Evolutionary conservation across 208 protist genomes (phyloP), one percentile per base, ranked within the genome.

Genomic region (Tetramitus jugosus): DNA sequence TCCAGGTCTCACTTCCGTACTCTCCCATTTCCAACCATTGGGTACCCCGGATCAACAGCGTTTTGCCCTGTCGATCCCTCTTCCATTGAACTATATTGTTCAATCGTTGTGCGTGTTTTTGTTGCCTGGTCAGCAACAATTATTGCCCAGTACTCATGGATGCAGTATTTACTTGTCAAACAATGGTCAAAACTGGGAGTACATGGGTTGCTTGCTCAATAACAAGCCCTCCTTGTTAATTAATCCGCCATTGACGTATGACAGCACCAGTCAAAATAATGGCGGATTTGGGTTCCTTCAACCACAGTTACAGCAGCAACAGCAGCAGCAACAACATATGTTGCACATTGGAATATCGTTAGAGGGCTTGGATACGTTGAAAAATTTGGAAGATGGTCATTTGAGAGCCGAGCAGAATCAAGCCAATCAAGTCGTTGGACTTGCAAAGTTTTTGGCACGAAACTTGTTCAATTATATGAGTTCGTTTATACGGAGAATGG

Each of bases 391-490:
- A 4, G 49, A 20, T 26, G 20, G 14, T 20, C 10, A 56, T 20
- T 71, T 46, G 3, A 42, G 49, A 37, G 40, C 39, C 8, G 17
- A 52, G n/a, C n/a, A 31, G 49, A 71, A 71, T 33, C 39, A 71
- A 71, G n/a, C 26, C 43, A 29, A 7, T 71, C 35, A 71, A 49
- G 40, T 49, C 3, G n/a, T 37, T 37, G n/a, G 35, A 49, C 35
- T 71, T 17, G 65, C 35, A 23, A 6, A 71, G 39, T 46, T 49
- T 49, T 49, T 71, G 29, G 65, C 65, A 23, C 29, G 49, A 35
- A 40, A 71, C 49, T 71, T 71, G 35, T 71, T 71, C 26, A 71
- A 71, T 35, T 71, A 35, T 33, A 42, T 71, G 40, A 7, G 20
- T n/a, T 35, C 20, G 3, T 71, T 71, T 49, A 33, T 29, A 20